phyloP scores from a whole-genome alignment of 768 basidiomycete species.

The Leucosporidium scottii region DNA sequence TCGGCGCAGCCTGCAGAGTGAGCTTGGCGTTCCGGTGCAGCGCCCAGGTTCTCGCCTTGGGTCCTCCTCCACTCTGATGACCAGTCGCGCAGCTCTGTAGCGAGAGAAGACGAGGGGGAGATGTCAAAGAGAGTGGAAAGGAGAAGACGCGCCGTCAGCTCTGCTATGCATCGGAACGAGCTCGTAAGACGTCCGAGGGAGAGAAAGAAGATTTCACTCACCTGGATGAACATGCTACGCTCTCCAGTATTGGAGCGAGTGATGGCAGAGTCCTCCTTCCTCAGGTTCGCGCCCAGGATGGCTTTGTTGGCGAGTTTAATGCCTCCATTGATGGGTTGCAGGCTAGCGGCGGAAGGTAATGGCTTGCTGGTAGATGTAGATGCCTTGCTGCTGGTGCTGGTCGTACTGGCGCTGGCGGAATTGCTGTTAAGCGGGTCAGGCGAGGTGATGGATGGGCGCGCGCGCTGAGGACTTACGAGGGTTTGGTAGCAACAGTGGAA shows the following conservation, averaged over 20 bases:
- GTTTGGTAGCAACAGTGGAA: background rate
- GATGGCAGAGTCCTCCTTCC: constrained; percentile 65
- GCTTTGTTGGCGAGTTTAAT: constrained; percentile 46
- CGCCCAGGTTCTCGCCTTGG: constrained; percentile 37
- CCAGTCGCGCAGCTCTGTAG: constrained; percentile 61
- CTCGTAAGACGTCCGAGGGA: background rate
- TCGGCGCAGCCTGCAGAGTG: constrained; percentile 46
- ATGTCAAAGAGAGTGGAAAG: too few relatives aligned
- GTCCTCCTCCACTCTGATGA: constrained; percentile 58
- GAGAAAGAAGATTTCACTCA: background rate
- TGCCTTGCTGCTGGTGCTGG: background rate
- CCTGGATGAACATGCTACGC: background rate
- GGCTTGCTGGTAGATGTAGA: background rate
- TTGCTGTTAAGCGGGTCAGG: background rate
- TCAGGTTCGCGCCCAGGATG: constrained; percentile 54
- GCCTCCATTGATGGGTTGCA: constrained; percentile 2
- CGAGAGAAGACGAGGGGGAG: constrained; percentile 39
- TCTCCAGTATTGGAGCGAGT: constrained; percentile 47
- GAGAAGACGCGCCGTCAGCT: too few relatives aligned
- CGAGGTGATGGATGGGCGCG: background rate
- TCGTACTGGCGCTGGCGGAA: background rate
- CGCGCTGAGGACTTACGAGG: background rate
- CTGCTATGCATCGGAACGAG: too few relatives aligned
- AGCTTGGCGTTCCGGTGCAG: constrained; percentile 47
- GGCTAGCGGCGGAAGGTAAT: background rate